Conservation (phyloP, 2,329 filamentous ascomycete species). For the Colletotrichum trifolii region DNA sequence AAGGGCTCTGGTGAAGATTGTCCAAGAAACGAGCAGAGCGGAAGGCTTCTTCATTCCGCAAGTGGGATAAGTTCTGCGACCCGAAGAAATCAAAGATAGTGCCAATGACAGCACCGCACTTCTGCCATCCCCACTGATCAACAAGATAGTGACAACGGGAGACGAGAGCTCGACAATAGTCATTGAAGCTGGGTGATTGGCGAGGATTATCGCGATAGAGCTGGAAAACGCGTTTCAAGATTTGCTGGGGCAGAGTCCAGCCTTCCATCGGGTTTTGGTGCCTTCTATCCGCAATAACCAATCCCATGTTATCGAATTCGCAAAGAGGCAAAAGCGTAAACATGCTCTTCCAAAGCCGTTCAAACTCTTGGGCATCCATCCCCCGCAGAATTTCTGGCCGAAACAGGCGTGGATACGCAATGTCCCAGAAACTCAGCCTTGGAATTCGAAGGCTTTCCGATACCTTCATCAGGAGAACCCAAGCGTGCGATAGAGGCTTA, state of each 20-base stretch:
- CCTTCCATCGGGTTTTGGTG: constrained; percentile 60
- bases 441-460: constrained; percentile 62
- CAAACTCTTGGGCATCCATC: constrained; percentile 60
- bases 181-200: constrained; percentile 72
- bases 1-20: constrained; percentile 58
- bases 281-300: constrained; percentile 54
- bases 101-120: constrained; percentile 66
- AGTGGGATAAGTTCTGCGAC: constrained; percentile 68
- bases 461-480: constrained; percentile 68
- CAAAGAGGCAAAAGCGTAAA: constrained; percentile 71
- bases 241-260: constrained; percentile 68
- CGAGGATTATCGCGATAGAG: constrained; percentile 66
- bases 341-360: constrained; percentile 67
- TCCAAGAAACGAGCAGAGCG: constrained; percentile 71
- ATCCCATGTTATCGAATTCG: constrained; percentile 68
- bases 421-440: constrained; percentile 70
- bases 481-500: constrained; percentile 60
- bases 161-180: constrained; percentile 70
- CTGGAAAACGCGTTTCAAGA: constrained; percentile 67
- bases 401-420: constrained; percentile 58
- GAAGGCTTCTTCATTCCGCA: constrained; percentile 73
- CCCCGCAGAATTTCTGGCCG: constrained; percentile 47
- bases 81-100: constrained; percentile 77
- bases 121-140: constrained; percentile 73
- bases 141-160: constrained; percentile 72